These are phyloP conservation scores for Neurospora sp. DNA, from an alignment of 495 filamentous ascomycete species.

Conservation along the genomic window DNA sequence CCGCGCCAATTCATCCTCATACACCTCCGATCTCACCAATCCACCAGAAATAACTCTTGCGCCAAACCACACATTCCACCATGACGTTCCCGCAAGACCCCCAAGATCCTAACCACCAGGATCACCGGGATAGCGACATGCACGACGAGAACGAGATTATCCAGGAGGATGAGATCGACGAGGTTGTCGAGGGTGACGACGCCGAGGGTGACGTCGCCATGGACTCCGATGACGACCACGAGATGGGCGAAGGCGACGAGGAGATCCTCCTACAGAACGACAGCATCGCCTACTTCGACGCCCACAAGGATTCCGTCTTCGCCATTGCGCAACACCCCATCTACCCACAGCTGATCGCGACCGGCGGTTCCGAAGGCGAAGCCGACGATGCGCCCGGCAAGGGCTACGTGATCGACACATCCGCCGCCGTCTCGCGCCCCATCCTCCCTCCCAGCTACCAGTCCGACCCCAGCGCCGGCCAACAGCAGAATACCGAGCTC, in stretches of 20 bases:
- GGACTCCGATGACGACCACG: conserved; percentile 46
- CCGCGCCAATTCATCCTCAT: not conserved
- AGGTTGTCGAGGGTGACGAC: conserved; percentile 54
- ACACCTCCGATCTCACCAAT: not conserved
- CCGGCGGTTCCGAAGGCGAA: conserved; percentile 77
- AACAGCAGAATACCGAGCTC: conserved; percentile 40
- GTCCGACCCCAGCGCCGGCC: conserved; percentile 57
- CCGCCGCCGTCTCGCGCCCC: conserved; percentile 45
- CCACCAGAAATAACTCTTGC: not conserved
- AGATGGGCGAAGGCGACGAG: conserved; percentile 53
- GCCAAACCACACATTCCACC: conserved; percentile 2
- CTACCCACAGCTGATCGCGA: conserved; percentile 67
- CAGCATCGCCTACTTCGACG: conserved; percentile 83
- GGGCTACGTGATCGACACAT: conserved; percentile 70
- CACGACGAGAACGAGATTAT: conserved; percentile 53
- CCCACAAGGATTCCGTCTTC: conserved; percentile 81
- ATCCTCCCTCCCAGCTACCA: conserved; percentile 50
- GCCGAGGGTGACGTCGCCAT: conserved; percentile 64
- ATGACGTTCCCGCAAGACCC: conserved; percentile 40
- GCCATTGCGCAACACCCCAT: conserved; percentile 86
- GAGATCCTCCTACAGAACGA: conserved; percentile 82
- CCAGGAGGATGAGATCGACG: conserved; percentile 3
- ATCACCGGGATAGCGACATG: conserved; percentile 44
- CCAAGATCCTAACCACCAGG: conserved; percentile 28
- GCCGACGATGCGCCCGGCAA: conserved; percentile 48